These are phyloP conservation scores for Tetrapyrgos nigripes DNA, from an alignment of 1,284 basidiomycete genomes.

Conservation along the genomic window DNA sequence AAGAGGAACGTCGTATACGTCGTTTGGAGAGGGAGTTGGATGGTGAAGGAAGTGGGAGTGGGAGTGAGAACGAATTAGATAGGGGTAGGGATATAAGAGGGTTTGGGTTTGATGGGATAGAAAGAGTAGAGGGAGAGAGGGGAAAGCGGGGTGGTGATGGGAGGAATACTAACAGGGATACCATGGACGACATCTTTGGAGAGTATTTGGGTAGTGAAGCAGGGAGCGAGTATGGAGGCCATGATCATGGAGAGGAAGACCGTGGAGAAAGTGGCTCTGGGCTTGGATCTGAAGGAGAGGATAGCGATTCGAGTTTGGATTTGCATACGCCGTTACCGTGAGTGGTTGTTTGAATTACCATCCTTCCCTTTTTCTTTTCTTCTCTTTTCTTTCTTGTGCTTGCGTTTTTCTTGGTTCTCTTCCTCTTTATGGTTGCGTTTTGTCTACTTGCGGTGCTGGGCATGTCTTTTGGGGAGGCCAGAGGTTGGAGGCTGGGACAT, in stretches of 20 bases:
- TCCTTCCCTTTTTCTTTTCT: slow-evolving; percentile 4
- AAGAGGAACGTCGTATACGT: slow-evolving; percentile 18
- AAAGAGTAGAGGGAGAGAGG: background rate
- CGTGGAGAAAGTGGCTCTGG: background rate
- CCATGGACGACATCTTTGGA: background rate
- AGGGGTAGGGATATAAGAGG: slow-evolving; percentile 11
- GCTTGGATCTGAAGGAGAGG: slow-evolving; percentile 22
- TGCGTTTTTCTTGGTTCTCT: no score
- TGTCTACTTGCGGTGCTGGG: no score
- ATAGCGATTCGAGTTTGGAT: slow-evolving; percentile 75
- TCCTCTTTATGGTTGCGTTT: no score
- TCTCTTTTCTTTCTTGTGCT: background rate
- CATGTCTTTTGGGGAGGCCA: no score
- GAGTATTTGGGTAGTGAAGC: background rate
- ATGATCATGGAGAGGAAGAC: background rate
- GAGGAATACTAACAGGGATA: background rate
- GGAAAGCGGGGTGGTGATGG: background rate
- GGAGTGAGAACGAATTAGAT: slow-evolving; percentile 20
- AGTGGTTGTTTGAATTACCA: slow-evolving; percentile 37
- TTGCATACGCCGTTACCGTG: slow-evolving; percentile 80
- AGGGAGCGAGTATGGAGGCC: background rate
- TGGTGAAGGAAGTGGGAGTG: slow-evolving; percentile 44
- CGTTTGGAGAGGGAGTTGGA: slow-evolving; percentile 42
- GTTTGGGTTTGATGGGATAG: slow-evolving; percentile 16
- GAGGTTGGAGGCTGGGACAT: no score